A percentile compares a stretch with the other conserved stretches of the same genome.
These are phyloP conservation scores for Ogataea zsoltii DNA, from an alignment of 805 yeast species.

Conservation along the genomic window DNA sequence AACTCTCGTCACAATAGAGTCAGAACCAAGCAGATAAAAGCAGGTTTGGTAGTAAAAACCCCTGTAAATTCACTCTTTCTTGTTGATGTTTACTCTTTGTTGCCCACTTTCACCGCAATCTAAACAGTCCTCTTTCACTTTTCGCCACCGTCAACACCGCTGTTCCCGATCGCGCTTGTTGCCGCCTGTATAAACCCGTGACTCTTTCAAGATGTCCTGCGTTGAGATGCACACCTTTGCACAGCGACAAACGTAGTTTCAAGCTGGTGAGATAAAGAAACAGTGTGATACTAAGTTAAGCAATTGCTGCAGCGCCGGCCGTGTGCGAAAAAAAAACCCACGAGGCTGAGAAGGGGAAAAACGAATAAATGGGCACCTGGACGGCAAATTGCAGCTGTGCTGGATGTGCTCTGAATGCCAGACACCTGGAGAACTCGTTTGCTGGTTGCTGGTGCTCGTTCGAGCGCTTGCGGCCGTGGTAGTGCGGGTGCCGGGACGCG, in stretches of 20 bases:
- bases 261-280: background rate
- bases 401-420: too few relatives aligned
- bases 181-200: background rate
- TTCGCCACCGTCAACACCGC: background rate
- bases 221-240: background rate
- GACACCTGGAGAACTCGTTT: too few relatives aligned
- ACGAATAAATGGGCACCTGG: too few relatives aligned
- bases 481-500: too few relatives aligned
- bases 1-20: too few relatives aligned
- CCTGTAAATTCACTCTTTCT: background rate
- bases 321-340: background rate
- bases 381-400: too few relatives aligned
- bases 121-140: background rate
- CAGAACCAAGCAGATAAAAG: too few relatives aligned
- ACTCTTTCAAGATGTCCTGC: background rate
- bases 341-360: too few relatives aligned
- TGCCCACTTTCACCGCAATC: background rate
- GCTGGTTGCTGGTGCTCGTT: too few relatives aligned
- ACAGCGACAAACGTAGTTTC: background rate
- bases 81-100: background rate
- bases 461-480: too few relatives aligned
- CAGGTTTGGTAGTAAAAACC: too few relatives aligned
- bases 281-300: background rate
- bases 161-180: background rate
- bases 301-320: slow-evolving; percentile 6